Percentiles rank a stretch among this genome's conserved stretches.
Conservation (phyloP, 352 stramenopile genomes). For the Ophiocytium majus region DNA sequence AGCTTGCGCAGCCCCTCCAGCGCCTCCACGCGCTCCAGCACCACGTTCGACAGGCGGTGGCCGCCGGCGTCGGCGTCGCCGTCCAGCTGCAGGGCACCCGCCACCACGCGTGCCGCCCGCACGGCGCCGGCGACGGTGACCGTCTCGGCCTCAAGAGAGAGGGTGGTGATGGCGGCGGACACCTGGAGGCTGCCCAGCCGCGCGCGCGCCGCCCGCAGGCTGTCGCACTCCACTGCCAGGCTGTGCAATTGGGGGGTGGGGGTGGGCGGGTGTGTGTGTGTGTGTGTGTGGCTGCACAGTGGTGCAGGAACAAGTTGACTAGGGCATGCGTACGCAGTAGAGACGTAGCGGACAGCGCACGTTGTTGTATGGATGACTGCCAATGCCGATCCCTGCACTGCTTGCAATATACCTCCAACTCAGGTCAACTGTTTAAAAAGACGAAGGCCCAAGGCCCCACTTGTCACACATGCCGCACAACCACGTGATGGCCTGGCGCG, state of each 20-base stretch:
- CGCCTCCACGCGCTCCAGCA: constrained; percentile 29
- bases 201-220: background rate
- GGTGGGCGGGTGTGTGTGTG: too few relatives aligned
- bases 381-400: too few relatives aligned
- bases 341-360: too few relatives aligned
- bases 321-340: too few relatives aligned
- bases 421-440: too few relatives aligned
- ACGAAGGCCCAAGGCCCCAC: too few relatives aligned
- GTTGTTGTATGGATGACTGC: too few relatives aligned
- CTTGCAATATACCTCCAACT: too few relatives aligned
- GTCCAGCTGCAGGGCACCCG: background rate
- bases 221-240: constrained; percentile 2
- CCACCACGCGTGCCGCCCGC: background rate
- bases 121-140: background rate
- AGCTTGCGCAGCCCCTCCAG: background rate
- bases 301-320: too few relatives aligned
- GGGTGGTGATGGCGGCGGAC: background rate
- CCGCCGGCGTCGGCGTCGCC: constrained; percentile 32
- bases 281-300: too few relatives aligned
- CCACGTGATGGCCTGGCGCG: too few relatives aligned
- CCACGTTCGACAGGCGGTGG: constrained; percentile 31
- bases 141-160: background rate
- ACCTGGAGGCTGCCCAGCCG: background rate
- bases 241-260: background rate
- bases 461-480: too few relatives aligned